These are phyloP conservation scores for Porodaedalea pini DNA, from an alignment of 1,284 basidiomycete species.

Conservation along the genomic window DNA sequence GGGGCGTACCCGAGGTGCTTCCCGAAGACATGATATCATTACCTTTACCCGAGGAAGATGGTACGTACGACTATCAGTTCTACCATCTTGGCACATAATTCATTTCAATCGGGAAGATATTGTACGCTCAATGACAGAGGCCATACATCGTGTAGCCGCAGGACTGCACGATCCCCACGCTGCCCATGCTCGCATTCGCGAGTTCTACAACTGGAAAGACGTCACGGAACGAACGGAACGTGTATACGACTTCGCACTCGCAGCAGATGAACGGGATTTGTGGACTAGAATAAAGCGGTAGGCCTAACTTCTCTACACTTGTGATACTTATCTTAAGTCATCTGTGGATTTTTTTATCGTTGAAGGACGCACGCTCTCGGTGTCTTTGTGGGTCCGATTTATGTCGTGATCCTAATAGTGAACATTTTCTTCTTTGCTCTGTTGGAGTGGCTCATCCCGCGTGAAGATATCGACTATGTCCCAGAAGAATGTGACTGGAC, in stretches of 20 bases:
- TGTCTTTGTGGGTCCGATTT: constrained; percentile 72
- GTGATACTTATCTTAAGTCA: neutral
- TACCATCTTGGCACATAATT: constrained; percentile 2
- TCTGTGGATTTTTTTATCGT: constrained; percentile 11
- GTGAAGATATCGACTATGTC: constrained; percentile 67
- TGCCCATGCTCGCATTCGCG: constrained; percentile 77
- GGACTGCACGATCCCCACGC: constrained; percentile 73
- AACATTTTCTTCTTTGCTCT: constrained; percentile 77
- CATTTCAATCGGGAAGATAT: constrained; percentile 56
- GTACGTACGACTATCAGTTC: constrained; percentile 32
- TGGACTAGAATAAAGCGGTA: constrained; percentile 73
- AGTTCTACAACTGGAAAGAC: constrained; percentile 88
- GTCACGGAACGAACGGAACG: constrained; percentile 78
- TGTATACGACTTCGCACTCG: constrained; percentile 75
- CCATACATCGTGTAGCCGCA: constrained; percentile 65
- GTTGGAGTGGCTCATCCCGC: constrained; percentile 74
- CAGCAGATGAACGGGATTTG: constrained; percentile 56
- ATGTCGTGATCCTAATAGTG: constrained; percentile 74
- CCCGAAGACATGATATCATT: constrained; percentile 94
- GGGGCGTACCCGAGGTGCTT: constrained; percentile 93
- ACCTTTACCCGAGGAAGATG: constrained; percentile 83
- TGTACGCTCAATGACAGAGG: constrained; percentile 77
- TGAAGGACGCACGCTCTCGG: constrained; percentile 74
- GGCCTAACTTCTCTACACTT: constrained; percentile 22
- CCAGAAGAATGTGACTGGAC: constrained; percentile 39